Conservation (phyloP, 345 rosid species). For the Brassica nigra region DNA sequence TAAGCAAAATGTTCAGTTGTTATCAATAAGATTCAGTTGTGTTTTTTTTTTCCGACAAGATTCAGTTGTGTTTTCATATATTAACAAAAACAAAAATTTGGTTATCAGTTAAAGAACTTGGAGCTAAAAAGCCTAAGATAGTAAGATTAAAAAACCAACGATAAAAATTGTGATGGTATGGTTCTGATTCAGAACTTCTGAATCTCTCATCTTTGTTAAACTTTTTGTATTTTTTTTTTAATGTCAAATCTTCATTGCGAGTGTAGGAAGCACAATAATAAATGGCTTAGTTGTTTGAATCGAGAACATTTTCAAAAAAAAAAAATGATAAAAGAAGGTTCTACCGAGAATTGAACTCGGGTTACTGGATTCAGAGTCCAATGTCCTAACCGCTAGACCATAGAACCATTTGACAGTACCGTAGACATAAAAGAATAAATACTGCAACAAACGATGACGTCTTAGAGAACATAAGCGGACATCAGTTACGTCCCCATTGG, state of each 20-base stretch:
- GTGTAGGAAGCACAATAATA: background rate
- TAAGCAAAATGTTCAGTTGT: background rate
- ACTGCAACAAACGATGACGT: background rate
- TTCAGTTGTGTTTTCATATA: background rate
- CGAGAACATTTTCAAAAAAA: background rate
- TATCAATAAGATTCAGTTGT: background rate
- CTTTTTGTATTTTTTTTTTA: background rate
- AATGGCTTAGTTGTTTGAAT: background rate
- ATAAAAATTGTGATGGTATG: background rate
- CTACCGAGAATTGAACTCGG: constrained; percentile 99
- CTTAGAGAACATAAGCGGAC: background rate
- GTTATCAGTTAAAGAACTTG: background rate
- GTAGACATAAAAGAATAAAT: background rate
- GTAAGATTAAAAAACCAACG: no score
- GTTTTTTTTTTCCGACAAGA: background rate
- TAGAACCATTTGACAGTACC: constrained; percentile 12
- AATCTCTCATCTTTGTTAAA: background rate
- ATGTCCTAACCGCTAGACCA: constrained; percentile 92
- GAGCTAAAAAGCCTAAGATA: no score
- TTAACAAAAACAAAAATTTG: background rate
- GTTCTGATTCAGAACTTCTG: background rate
- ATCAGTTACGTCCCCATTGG: background rate
- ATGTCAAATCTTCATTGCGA: background rate
- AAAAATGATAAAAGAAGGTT: constrained; percentile 45
- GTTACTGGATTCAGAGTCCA: constrained; percentile 98